phyloP scores from a whole-genome alignment of 805 yeast species.

The Nakazawaea molendinolei region DNA sequence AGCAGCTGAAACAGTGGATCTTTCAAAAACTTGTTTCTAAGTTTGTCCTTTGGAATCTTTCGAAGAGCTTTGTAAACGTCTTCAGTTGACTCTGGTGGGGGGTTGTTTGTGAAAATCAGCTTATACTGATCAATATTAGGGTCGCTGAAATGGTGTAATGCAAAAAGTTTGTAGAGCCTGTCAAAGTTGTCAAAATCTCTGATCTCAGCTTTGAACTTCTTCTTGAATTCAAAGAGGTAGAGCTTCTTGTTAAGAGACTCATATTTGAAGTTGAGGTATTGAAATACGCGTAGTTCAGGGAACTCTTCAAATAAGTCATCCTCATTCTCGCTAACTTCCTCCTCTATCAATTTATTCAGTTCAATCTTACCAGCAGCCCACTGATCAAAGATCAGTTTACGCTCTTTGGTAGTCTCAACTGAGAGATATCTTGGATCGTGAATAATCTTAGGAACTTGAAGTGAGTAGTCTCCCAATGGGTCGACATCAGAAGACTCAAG shows the following conservation, averaged over 20 bases:
- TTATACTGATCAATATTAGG: neutral
- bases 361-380: conserved; percentile 32
- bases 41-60: no score
- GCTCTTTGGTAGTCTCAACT: conserved; percentile 25
- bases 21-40: no score
- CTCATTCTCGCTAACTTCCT: conserved; percentile 11
- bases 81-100: no score
- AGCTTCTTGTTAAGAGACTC: conserved; percentile 5
- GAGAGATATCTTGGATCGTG: conserved; percentile 34
- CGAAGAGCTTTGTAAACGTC: no score
- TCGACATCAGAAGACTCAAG: conserved; percentile 28
- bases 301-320: conserved; percentile 1
- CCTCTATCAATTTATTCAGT: neutral
- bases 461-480: conserved; percentile 43
- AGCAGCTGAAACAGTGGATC: no score
- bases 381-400: conserved; percentile 34
- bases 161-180: conserved; percentile 6
- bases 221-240: conserved; percentile 9
- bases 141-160: conserved; percentile 2
- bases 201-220: conserved; percentile 4
- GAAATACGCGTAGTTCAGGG: conserved; percentile 6
- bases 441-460: conserved; percentile 32
- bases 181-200: conserved; percentile 2
- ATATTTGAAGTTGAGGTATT: conserved; percentile 8
- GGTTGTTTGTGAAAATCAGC: no score